phyloP scores from a whole-genome alignment of 129 eudicot genomes.

The Heracleum sosnowskyi region DNA sequence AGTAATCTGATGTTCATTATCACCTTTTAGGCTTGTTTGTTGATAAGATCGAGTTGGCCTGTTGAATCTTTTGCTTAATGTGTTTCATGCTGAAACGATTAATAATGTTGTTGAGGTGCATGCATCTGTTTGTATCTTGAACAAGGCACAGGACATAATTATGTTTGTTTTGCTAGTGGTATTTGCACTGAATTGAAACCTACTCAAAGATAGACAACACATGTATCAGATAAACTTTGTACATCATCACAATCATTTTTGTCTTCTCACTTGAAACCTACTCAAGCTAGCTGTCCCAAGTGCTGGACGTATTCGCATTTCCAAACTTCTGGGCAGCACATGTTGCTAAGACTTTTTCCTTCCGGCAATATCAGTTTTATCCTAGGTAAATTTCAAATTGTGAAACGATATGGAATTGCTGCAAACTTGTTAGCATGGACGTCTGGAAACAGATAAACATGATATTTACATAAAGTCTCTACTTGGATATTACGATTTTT shows the following conservation, averaged over 20 bases:
- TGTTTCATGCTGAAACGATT: neutral
- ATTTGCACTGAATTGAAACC: neutral
- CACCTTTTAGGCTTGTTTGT: neutral
- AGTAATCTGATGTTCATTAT: neutral
- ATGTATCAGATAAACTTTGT: neutral
- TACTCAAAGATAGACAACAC: neutral
- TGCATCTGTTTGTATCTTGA: too few relatives aligned
- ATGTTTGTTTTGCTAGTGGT: constrained; percentile 1
- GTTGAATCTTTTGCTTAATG: neutral
- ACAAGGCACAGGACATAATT: neutral
- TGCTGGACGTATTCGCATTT: neutral
- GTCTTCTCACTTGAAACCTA: neutral
- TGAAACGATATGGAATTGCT: too few relatives aligned
- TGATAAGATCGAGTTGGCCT: neutral
- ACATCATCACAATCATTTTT: neutral
- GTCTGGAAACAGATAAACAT: too few relatives aligned
- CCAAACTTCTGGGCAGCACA: neutral
- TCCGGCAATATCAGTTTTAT: too few relatives aligned
- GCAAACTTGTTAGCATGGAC: too few relatives aligned
- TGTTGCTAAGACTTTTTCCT: too few relatives aligned
- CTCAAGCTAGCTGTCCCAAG: neutral
- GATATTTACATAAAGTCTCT: too few relatives aligned
- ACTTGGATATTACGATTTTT: too few relatives aligned
- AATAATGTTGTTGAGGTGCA: neutral
- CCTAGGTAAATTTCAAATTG: too few relatives aligned